Conservation (phyloP, 2,329 filamentous ascomycete genomes). For the Ophiocordyceps polyrhachis-furcata region DNA sequence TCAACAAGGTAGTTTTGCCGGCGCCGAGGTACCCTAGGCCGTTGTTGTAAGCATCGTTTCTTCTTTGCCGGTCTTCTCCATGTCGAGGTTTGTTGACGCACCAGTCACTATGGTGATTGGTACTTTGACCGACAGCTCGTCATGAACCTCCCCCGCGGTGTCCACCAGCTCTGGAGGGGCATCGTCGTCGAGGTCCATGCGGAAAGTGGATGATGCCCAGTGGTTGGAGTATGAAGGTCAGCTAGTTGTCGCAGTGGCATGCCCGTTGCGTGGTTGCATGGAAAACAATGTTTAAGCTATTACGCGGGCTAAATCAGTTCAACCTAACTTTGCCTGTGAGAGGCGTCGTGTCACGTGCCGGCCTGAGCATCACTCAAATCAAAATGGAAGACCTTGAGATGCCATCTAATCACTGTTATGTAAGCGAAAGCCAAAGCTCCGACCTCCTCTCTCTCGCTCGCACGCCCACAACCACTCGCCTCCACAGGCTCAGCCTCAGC, state of each 20-base stretch:
- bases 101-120: conserved; percentile 76
- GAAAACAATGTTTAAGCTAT: neutral
- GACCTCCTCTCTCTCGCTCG: neutral
- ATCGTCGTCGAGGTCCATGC: conserved; percentile 49
- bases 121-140: conserved; percentile 44
- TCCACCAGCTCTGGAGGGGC: conserved; percentile 45
- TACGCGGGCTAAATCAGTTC: no score
- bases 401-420: neutral
- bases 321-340: no score
- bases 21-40: conserved; percentile 71
- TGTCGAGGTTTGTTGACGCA: conserved; percentile 11
- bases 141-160: conserved; percentile 16
- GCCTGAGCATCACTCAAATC: no score
- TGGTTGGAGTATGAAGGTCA: neutral
- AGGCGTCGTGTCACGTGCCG: no score
- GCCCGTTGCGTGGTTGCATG: neutral
- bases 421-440: neutral
- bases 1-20: conserved; percentile 86
- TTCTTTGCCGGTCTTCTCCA: no score
- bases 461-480: no score
- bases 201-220: conserved; percentile 2
- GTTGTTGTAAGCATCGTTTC: neutral
- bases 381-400: no score
- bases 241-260: neutral
- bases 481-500: no score